phyloP scores from a whole-genome alignment of 257 asterid genomes.

The Solanum ossicruentum region DNA sequence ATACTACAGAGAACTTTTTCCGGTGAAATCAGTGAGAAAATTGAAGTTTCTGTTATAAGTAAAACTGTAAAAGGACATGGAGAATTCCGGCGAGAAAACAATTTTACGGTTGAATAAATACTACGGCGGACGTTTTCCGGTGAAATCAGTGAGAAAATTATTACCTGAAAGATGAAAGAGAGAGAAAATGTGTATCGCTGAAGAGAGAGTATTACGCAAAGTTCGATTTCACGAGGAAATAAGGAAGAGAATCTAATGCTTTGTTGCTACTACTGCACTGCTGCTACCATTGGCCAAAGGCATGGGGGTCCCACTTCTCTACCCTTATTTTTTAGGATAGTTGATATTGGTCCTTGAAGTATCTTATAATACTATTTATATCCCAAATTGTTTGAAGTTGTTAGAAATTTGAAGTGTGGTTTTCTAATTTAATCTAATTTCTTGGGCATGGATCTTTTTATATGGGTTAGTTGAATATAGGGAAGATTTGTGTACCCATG shows the following conservation, averaged over 20 bases:
- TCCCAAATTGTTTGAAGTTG: neutral
- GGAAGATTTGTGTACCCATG: neutral
- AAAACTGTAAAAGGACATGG: neutral
- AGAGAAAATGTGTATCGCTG: neutral
- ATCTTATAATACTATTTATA: neutral
- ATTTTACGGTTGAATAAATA: neutral
- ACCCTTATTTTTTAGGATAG: neutral
- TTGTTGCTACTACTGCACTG: constrained; percentile 1
- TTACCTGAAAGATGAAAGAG: neutral
- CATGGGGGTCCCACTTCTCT: neutral
- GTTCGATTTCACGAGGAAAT: constrained; percentile 1
- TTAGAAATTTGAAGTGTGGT: neutral
- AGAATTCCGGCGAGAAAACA: neutral
- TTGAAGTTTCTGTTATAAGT: neutral
- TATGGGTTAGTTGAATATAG: neutral
- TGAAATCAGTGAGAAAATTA: neutral
- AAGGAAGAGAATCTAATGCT: constrained; percentile 38
- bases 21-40: neutral
- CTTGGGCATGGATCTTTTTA: neutral
- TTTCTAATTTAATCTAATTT: neutral
- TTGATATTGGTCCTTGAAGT: neutral
- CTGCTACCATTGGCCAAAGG: neutral
- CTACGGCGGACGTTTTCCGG: neutral
- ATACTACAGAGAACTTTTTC: neutral
- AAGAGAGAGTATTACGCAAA: neutral